These are phyloP conservation scores for Phytophthora citrophthora DNA, from an alignment of 352 stramenopile genomes.

Conservation along the genomic window DNA sequence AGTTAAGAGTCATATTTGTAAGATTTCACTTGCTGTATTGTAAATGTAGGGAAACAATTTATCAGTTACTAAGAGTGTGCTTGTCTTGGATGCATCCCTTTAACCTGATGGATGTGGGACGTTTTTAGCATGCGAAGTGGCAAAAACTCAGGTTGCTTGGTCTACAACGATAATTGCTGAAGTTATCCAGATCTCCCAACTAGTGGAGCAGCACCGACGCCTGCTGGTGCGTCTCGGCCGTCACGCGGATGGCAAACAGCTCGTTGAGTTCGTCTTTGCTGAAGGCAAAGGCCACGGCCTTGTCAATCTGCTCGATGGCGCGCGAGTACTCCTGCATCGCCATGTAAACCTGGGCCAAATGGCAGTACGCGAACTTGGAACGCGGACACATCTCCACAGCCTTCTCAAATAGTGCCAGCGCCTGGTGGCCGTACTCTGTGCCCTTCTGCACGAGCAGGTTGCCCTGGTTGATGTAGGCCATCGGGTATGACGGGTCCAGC, in stretches of 20 bases:
- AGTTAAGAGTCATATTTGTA: neutral
- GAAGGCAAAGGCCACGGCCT: slow-evolving; percentile 75
- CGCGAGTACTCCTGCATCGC: slow-evolving; percentile 83
- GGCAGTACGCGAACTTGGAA: slow-evolving; percentile 86
- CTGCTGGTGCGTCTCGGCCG: slow-evolving; percentile 78
- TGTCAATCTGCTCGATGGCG: slow-evolving; percentile 84
- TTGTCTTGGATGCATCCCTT: too few relatives aligned
- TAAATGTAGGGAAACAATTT: neutral
- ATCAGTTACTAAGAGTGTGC: too few relatives aligned
- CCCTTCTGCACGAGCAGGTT: slow-evolving; percentile 83
- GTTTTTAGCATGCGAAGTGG: slow-evolving; percentile 14
- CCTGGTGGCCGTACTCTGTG: slow-evolving; percentile 70
- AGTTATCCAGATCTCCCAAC: slow-evolving; percentile 17
- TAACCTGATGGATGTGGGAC: neutral
- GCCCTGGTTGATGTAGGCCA: slow-evolving; percentile 89
- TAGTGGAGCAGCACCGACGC: slow-evolving; percentile 70
- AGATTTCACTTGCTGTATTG: neutral
- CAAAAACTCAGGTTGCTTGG: slow-evolving; percentile 29
- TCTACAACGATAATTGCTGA: slow-evolving; percentile 11
- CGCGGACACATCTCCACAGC: slow-evolving; percentile 78
- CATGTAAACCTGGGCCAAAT: slow-evolving; percentile 87
- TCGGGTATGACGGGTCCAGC: slow-evolving; percentile 82
- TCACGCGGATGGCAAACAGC: slow-evolving; percentile 81
- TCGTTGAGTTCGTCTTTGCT: slow-evolving; percentile 80
- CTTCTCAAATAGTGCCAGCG: slow-evolving; percentile 78